These are phyloP conservation scores for Sporopachydermia lactativora DNA, from an alignment of 805 yeast genomes.

Conservation along the genomic window DNA sequence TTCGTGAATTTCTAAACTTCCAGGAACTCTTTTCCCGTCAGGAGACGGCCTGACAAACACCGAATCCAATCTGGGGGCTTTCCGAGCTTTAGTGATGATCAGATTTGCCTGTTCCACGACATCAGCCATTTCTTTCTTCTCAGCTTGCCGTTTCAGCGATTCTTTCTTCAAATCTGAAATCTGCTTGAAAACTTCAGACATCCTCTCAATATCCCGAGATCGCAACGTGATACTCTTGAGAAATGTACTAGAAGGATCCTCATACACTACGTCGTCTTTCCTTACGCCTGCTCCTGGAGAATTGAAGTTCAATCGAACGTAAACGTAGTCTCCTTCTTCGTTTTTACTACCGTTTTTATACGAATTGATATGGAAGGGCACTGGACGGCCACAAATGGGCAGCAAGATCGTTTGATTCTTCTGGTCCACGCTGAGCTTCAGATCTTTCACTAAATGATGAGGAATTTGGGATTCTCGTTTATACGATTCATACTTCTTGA, in stretches of 20 bases:
- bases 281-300: constrained; percentile 84
- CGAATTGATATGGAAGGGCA: constrained; percentile 91
- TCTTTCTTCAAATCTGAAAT: constrained; percentile 88
- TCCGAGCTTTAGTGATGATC: constrained; percentile 65
- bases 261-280: constrained; percentile 78
- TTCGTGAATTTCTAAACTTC: constrained; percentile 81
- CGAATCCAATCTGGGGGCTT: constrained; percentile 77
- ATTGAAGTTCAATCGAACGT: constrained; percentile 78
- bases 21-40: constrained; percentile 92
- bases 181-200: constrained; percentile 78
- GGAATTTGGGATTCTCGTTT: constrained; percentile 91
- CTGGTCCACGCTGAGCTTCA: constrained; percentile 76
- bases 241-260: constrained; percentile 78
- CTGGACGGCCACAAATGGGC: constrained; percentile 92
- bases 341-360: constrained; percentile 89
- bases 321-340: constrained; percentile 93
- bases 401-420: constrained; percentile 79
- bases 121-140: constrained; percentile 83
- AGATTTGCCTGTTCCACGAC: constrained; percentile 86
- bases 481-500: constrained; percentile 88
- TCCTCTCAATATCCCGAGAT: constrained; percentile 81
- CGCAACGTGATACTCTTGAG: constrained; percentile 78
- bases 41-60: constrained; percentile 92
- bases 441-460: constrained; percentile 53
- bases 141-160: constrained; percentile 80